Evolutionary conservation across 495 filamentous ascomycete genomes (phyloP).

Genomic region (Rhypophila decipiens): DNA sequence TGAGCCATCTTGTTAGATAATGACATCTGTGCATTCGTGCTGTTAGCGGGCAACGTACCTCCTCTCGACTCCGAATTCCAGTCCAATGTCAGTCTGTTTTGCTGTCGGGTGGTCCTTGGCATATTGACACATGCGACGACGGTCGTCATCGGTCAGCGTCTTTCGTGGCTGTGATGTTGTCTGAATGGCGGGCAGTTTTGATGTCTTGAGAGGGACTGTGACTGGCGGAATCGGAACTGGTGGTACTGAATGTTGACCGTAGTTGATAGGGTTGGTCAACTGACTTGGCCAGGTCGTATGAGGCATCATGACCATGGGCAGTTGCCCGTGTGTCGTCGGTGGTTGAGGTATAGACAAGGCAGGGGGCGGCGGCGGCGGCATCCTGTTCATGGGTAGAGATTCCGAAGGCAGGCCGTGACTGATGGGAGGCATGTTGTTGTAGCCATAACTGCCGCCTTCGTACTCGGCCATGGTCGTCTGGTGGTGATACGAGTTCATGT

Average conservation of each 20-base stretch:
- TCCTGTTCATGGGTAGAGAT: constrained; percentile 37
- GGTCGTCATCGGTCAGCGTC: constrained; percentile 88
- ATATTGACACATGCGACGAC: constrained; percentile 90
- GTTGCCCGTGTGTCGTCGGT: constrained; percentile 33
- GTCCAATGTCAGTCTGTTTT: constrained; percentile 98
- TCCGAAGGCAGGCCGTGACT: constrained; percentile 41
- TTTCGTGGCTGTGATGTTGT: constrained; percentile 64
- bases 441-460: constrained; percentile 30
- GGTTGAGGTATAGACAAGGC: constrained; percentile 26
- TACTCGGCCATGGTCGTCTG: constrained; percentile 44
- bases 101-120: constrained; percentile 87
- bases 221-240: constrained; percentile 52
- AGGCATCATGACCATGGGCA: constrained; percentile 59
- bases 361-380: constrained; percentile 34
- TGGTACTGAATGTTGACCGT: constrained; percentile 40
- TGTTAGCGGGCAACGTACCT: constrained; percentile 55
- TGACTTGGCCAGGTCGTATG: constrained; percentile 64
- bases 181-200: constrained; percentile 38
- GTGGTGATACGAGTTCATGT: constrained; percentile 39
- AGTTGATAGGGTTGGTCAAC: constrained; percentile 50
- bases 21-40: not conserved
- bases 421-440: constrained; percentile 35
- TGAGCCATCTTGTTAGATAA: constrained; percentile 32
- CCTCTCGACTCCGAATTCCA: constrained; percentile 94
- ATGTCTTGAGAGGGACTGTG: constrained; percentile 43